These are phyloP conservation scores for Suillus americanus DNA, from an alignment of 768 basidiomycete genomes.

Conservation along the genomic window DNA sequence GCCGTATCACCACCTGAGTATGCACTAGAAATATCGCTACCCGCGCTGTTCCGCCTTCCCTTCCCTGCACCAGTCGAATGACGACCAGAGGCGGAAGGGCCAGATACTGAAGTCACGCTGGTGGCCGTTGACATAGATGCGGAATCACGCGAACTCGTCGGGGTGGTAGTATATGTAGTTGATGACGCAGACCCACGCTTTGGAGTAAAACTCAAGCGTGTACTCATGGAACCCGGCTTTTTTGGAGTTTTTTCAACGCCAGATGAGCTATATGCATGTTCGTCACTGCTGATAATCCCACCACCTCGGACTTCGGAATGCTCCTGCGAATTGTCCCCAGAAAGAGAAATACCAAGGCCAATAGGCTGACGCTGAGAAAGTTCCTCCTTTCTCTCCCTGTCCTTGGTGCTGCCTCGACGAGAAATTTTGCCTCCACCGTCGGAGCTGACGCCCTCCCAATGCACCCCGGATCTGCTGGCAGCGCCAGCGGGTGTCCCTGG, in stretches of 20 bases:
- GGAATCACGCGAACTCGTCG: constrained; percentile 85
- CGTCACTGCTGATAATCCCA: constrained; percentile 56
- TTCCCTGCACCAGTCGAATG: constrained; percentile 64
- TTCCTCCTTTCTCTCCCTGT: constrained; percentile 46
- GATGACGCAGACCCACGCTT: constrained; percentile 91
- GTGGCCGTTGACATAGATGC: constrained; percentile 78
- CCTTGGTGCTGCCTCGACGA: constrained; percentile 37
- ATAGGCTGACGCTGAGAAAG: constrained; percentile 16
- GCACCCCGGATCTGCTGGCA: constrained; percentile 42
- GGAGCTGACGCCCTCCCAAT: constrained; percentile 72
- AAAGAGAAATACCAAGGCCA: constrained; percentile 36
- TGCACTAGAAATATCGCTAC: constrained; percentile 80
- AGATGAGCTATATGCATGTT: constrained; percentile 44
- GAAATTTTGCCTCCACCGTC: constrained; percentile 34
- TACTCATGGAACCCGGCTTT: constrained; percentile 55
- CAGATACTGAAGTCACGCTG: constrained; percentile 73
- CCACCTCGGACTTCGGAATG: constrained; percentile 41
- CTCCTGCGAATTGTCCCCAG: constrained; percentile 37
- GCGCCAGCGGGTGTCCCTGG: constrained; percentile 74
- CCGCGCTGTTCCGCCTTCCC: constrained; percentile 74
- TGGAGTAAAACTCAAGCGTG: constrained; percentile 74
- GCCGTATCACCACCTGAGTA: constrained; percentile 64
- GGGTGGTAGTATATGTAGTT: constrained; percentile 79
- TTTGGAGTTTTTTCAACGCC: constrained; percentile 64
- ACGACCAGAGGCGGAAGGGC: constrained; percentile 58